These are phyloP conservation scores for Pascua sp. DNA, from an alignment of 1,284 basidiomycete species.

Conservation along the genomic window DNA sequence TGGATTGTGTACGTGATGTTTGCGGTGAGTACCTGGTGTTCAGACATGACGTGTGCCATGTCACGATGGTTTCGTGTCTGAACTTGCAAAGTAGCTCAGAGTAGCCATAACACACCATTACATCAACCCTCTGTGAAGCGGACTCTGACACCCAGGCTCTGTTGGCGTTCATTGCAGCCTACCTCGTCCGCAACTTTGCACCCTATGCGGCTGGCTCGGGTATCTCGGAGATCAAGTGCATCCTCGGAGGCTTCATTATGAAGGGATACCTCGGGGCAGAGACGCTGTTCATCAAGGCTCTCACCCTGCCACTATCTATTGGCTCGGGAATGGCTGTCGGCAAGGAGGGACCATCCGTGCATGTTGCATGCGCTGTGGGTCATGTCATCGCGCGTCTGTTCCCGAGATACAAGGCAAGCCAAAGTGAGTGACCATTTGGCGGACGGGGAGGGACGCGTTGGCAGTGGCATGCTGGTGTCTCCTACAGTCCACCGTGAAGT, in stretches of 20 bases:
- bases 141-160: constrained; percentile 56
- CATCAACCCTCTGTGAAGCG: neutral
- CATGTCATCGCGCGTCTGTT: constrained; percentile 81
- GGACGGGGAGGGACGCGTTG: too few relatives aligned
- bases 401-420: constrained; percentile 75
- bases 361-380: constrained; percentile 92
- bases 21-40: constrained; percentile 62
- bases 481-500: too few relatives aligned
- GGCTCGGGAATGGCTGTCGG: constrained; percentile 96
- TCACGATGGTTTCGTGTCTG: too few relatives aligned
- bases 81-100: too few relatives aligned
- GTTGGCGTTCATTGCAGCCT: constrained; percentile 80
- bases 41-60: neutral
- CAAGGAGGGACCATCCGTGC: constrained; percentile 97
- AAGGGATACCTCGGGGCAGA: constrained; percentile 85
- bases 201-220: constrained; percentile 97
- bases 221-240: constrained; percentile 99
- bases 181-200: constrained; percentile 82
- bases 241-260: constrained; percentile 95
- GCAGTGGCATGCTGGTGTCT: too few relatives aligned
- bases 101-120: too few relatives aligned
- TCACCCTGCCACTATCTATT: constrained; percentile 91
- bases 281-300: constrained; percentile 86
- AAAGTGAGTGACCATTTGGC: constrained; percentile 58
- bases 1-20: constrained; percentile 86